phyloP scores from a whole-genome alignment of 352 stramenopile genomes.

The Globisporangium sylvaticum region DNA sequence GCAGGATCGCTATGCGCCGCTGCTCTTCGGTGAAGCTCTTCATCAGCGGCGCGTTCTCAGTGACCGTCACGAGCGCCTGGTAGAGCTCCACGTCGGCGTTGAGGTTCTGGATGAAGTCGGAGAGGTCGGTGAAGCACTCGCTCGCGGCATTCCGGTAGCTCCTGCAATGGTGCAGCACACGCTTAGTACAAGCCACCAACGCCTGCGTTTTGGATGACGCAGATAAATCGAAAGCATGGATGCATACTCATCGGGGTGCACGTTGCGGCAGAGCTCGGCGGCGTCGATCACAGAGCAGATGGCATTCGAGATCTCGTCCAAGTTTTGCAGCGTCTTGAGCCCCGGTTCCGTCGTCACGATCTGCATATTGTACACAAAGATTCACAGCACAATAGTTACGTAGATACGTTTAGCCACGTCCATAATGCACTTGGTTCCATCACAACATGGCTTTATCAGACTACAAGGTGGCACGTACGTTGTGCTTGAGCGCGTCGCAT shows the following conservation, averaged over 20 bases:
- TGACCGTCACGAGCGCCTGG: slow-evolving; percentile 69
- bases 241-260: slow-evolving; percentile 84
- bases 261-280: slow-evolving; percentile 92
- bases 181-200: background rate
- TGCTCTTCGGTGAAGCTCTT: slow-evolving; percentile 85
- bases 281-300: slow-evolving; percentile 96
- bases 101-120: slow-evolving; percentile 93
- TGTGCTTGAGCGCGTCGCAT: slow-evolving; percentile 53
- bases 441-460: background rate
- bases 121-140: slow-evolving; percentile 88
- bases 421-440: background rate
- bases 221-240: too few species aligned
- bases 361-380: slow-evolving; percentile 17
- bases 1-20: slow-evolving; percentile 80
- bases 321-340: slow-evolving; percentile 60
- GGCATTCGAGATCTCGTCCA: slow-evolving; percentile 94
- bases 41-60: slow-evolving; percentile 47
- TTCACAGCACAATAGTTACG: background rate
- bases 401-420: background rate
- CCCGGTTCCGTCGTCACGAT: slow-evolving; percentile 49
- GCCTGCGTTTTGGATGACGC: too few species aligned
- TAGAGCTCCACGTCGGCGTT: slow-evolving; percentile 93
- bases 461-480: slow-evolving; percentile 23
- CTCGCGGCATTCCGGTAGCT: slow-evolving; percentile 81
- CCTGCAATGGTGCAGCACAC: slow-evolving; percentile 14